phyloP scores from a whole-genome alignment of 768 basidiomycete genomes.

The Leccinum pellstonianum region DNA sequence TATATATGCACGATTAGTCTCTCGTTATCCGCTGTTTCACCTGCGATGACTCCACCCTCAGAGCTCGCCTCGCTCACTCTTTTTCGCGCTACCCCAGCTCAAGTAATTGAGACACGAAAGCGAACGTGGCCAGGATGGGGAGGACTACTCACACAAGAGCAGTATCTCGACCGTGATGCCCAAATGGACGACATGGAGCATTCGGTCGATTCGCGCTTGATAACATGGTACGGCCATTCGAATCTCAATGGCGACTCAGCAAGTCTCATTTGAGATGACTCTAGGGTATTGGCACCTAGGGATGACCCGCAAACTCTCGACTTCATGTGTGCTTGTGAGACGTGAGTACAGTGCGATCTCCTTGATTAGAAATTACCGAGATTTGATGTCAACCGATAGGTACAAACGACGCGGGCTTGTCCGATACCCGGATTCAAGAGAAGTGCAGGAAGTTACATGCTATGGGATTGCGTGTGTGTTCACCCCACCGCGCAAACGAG shows the following conservation, averaged over 20 bases:
- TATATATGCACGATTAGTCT: neutral
- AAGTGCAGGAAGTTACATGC: constrained; percentile 36
- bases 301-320: constrained; percentile 48
- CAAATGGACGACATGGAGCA: constrained; percentile 43
- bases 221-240: constrained; percentile 44
- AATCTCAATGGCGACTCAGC: neutral
- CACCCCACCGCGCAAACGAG: constrained; percentile 47
- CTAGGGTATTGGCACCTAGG: constrained; percentile 59
- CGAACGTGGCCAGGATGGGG: constrained; percentile 45
- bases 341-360: constrained; percentile 39
- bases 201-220: constrained; percentile 43
- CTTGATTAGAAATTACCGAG: neutral
- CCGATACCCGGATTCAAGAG: constrained; percentile 25
- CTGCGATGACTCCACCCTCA: constrained; percentile 6
- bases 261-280: neutral
- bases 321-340: constrained; percentile 62
- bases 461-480: constrained; percentile 60
- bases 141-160: constrained; percentile 40
- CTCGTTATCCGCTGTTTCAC: neutral
- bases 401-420: constrained; percentile 35
- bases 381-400: constrained; percentile 20
- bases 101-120: constrained; percentile 41
- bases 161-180: constrained; percentile 45
- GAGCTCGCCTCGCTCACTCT: constrained; percentile 37
- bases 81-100: constrained; percentile 48